Evolutionary conservation across 139 green algal genomes (phyloP), one percentile per base, ranked within the genome.

Genomic region (Micractinium conductrix): DNA sequence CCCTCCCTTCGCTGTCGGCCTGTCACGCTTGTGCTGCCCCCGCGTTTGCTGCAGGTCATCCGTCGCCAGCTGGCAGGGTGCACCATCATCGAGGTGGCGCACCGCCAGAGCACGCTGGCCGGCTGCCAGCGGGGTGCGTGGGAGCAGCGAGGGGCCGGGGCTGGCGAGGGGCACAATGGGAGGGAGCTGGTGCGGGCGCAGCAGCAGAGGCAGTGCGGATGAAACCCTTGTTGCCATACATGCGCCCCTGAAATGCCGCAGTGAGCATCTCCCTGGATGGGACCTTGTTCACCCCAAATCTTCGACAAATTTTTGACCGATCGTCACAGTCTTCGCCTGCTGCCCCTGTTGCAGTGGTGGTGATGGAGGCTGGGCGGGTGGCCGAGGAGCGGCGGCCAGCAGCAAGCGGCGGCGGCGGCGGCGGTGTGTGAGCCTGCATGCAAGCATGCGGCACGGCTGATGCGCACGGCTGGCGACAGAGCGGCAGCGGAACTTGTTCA

Each of bases 11-110:
- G 12, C 48, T 58, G 48, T 58, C 16, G 16, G 16, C 10, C 48
- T 58, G 16, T 58, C 48, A 58, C 12, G 12, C 48, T 58, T 24
- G 12, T 58, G 48, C 10, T 16, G 48, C 48, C 48, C 10, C 2
- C 53, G 5, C 8, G 26, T 22, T 21, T 22, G 67, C 33, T 43
- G 16, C 76, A 90, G 48, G 79, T 93, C 30, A 69, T 93, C 0
- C 48, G 55, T 28, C 35, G 42, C 26, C 35, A 79, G 26, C 78
- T 91, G 30, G 37, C 7, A 0, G 62, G 71, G 2, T 35, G 44
- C 4, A 93, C 93, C 0, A 88, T 96, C n/a, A 53, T 96, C 6
- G 89, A 96, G 81, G 86, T 97, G 38, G 94, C 94, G 0, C 94
- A 97, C 48, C 84, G 90, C 10, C 79, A 96, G 45, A 60, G 84